Base-by-base conservation (phyloP, 805 yeast species). In the Candida hispaniensis region DNA sequence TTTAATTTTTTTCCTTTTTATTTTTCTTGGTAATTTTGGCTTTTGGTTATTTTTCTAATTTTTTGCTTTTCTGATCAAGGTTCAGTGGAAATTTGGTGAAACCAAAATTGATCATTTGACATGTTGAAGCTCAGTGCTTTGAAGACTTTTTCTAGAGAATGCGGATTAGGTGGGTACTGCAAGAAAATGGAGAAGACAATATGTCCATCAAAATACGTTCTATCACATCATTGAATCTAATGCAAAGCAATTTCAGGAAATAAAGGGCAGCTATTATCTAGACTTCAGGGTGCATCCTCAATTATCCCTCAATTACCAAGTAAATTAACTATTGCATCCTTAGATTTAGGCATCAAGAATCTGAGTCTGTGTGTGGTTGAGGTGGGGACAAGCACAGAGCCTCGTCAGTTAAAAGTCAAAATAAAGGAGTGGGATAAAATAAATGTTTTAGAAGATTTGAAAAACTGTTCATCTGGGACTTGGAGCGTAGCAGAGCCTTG, bases 261-360 rank as follows among this genome's bases (percentile, higher is more conserved):
- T 6, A 32, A 32, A 14, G 28, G 28, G 2, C 28, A 32, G 2
- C 36, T 32, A 7, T 28, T 23, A 3, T 14, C 12, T 0, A 9
- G 28, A 9, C 28, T 32, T 12, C 9, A 9, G 8, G 12, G 28
- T 3, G 36, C 24, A 19, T 19, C 10, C 3, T 23, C 24, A 4
- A 25, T 16, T 3, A 5, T 22, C 12, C 28, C 28, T 9, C 22
- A 27, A 6, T 10, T 10, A 9, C 3, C 8, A 2, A 14, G 22
- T 7, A 21, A 20, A 2, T 12, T 17, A 6, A 7, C 21, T 6
- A 32, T 32, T 1, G 24, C 36, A 4, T 32, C 36, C 5, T 18
- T 32, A 2, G 36, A 32, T 17, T 23, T 32, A 28, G 36, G 36
- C 10, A 28, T 32, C 5, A 23, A 18, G 13, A 32, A 32, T 28